A percentile compares a stretch with the other conserved stretches of the same genome.
Conservation (phyloP, 345 rosid species). For the Salix caprea region DNA sequence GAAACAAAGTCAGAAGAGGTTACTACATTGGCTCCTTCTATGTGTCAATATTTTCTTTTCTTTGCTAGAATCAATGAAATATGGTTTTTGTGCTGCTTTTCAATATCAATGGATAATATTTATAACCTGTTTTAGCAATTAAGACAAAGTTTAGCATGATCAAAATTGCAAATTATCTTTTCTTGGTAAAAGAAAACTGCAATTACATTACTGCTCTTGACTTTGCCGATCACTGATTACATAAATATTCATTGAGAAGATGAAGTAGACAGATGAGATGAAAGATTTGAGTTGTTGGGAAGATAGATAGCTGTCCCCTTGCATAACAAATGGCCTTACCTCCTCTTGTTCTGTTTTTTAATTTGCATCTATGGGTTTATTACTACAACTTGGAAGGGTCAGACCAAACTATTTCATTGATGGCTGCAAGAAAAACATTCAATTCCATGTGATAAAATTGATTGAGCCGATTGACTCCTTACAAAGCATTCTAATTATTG, state of each 20-base stretch:
- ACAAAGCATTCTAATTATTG: constrained; percentile 5
- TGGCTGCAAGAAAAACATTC: background rate
- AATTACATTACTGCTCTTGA: too few relatives aligned
- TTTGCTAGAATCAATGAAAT: too few relatives aligned
- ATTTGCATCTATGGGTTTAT: background rate
- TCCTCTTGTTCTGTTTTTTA: background rate
- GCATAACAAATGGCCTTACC: background rate
- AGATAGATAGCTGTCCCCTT: background rate
- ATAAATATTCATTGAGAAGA: background rate
- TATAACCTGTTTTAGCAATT: too few relatives aligned
- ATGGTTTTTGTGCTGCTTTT: too few relatives aligned
- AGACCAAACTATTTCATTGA: background rate
- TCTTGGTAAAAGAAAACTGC: too few relatives aligned
- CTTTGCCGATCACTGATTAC: too few relatives aligned
- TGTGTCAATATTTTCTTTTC: too few relatives aligned
- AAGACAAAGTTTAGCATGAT: too few relatives aligned
- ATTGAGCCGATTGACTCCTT: background rate
- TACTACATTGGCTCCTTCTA: too few relatives aligned
- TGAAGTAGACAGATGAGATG: background rate
- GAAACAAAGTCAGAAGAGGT: too few relatives aligned
- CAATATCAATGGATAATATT: too few relatives aligned
- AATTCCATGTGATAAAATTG: background rate
- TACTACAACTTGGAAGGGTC: background rate
- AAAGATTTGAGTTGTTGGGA: background rate
- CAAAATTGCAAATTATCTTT: too few relatives aligned